These are phyloP conservation scores for Cornus kousa DNA, from an alignment of 148 eudicot species.

Conservation along the genomic window DNA sequence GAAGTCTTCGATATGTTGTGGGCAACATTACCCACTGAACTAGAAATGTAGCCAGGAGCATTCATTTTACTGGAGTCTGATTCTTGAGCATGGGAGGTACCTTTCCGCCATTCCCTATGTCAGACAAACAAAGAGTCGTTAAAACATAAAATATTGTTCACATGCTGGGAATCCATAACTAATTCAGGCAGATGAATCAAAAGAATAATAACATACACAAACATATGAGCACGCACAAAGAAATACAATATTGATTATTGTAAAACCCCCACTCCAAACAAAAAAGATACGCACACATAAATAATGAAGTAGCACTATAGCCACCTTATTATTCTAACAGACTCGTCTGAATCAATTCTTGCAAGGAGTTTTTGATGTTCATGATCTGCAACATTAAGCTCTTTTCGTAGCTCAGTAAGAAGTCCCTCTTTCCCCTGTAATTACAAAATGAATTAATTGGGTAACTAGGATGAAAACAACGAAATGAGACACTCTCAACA, in stretches of 20 bases:
- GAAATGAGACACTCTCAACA: background rate
- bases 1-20: background rate
- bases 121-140: background rate
- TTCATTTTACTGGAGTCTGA: background rate
- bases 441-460: background rate
- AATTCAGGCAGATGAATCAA: too few species aligned
- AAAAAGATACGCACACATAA: background rate
- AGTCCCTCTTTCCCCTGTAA: conserved; percentile 17
- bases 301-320: background rate
- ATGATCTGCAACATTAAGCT: conserved; percentile 20
- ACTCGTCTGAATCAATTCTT: conserved; percentile 16
- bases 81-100: conserved; percentile 4
- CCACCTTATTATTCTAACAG: conserved; percentile 16
- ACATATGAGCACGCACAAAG: background rate
- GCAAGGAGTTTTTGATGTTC: conserved; percentile 14
- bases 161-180: background rate
- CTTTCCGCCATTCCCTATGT: conserved; percentile 11
- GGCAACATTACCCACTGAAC: background rate
- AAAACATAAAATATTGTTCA: too few species aligned
- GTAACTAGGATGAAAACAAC: background rate
- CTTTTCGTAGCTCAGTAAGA: conserved; percentile 21
- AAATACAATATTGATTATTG: background rate
- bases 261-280: too few species aligned
- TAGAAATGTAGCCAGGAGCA: conserved; percentile 9
- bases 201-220: background rate